Conservation (phyloP, 2,329 filamentous ascomycete species). For the Cryphonectria japonica region DNA sequence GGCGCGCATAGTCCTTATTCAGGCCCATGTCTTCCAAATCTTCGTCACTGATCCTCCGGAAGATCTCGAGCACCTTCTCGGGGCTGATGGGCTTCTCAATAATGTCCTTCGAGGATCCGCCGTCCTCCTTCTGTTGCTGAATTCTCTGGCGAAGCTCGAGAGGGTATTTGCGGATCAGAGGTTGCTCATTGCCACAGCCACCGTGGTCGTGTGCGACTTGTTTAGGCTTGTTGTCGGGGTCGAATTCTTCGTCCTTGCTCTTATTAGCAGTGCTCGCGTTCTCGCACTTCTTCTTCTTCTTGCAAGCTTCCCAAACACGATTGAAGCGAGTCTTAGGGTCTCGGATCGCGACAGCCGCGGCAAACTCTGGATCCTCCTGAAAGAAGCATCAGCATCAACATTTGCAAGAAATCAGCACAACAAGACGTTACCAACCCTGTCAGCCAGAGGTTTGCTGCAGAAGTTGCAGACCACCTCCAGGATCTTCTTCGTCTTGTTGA, state of each 20-base stretch:
- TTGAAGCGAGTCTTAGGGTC: constrained; percentile 96
- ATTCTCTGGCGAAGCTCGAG: constrained; percentile 69
- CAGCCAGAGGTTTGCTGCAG: constrained; percentile 95
- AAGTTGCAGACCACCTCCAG: constrained; percentile 99
- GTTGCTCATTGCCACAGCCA: constrained; percentile 90
- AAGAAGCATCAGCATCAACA: constrained; percentile 55
- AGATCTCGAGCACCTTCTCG: constrained; percentile 82
- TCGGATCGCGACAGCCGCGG: constrained; percentile 78
- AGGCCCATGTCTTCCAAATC: constrained; percentile 87
- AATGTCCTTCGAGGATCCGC: constrained; percentile 52
- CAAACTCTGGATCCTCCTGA: constrained; percentile 84
- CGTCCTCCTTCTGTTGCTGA: constrained; percentile 55
- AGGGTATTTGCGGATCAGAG: constrained; percentile 83
- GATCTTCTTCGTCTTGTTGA: constrained; percentile 99
- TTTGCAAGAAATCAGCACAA: constrained; percentile 48
- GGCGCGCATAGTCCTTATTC: constrained; percentile 91
- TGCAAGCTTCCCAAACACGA: constrained; percentile 88
- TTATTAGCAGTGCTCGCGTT: constrained; percentile 70
- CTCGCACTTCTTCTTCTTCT: constrained; percentile 84
- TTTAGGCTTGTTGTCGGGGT: constrained; percentile 60
- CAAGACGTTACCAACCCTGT: constrained; percentile 82
- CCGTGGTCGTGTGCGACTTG: constrained; percentile 69
- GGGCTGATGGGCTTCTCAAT: constrained; percentile 63
- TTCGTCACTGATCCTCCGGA: constrained; percentile 80
- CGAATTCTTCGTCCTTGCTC: constrained; percentile 70